A percentile compares a stretch with the other conserved stretches of the same genome.
Conservation (phyloP, 2,329 filamentous ascomycete species). For the Pyrenophora graminea region DNA sequence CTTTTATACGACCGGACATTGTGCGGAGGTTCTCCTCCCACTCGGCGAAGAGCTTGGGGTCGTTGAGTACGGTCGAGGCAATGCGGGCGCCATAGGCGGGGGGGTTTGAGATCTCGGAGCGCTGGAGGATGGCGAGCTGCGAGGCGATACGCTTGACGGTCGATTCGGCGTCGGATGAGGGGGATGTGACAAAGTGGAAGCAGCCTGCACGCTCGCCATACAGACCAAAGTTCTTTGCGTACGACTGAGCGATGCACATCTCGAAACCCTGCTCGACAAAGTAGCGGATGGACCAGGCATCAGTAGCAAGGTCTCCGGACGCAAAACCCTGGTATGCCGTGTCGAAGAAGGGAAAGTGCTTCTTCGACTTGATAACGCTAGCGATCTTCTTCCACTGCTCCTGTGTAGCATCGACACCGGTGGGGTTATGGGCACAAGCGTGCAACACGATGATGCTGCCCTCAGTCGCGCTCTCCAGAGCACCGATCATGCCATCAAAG, state of each 20-base stretch:
- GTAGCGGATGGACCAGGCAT: constrained; percentile 91
- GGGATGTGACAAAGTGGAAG: constrained; percentile 88
- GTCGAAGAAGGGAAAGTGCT: constrained; percentile 98
- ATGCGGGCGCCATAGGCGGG: constrained; percentile 93
- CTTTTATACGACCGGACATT: constrained; percentile 94
- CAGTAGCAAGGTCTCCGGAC: constrained; percentile 80
- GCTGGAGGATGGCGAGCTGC: constrained; percentile 91
- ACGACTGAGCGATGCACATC: constrained; percentile 58
- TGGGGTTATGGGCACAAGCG: constrained; percentile 97
- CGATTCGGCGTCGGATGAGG: constrained; percentile 67
- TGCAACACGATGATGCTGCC: constrained; percentile 89
- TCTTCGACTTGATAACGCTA: constrained; percentile 71
- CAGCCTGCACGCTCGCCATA: constrained; percentile 96
- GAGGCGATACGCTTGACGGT: constrained; percentile 71
- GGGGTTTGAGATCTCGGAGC: constrained; percentile 96
- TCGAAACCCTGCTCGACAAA: constrained; percentile 91
- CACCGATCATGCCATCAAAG: constrained; percentile 81
- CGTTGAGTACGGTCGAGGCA: constrained; percentile 81
- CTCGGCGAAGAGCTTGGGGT: constrained; percentile 77
- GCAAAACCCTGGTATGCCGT: constrained; percentile 97
- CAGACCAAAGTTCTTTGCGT: constrained; percentile 69
- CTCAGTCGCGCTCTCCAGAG: constrained; percentile 70
- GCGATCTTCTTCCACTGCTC: constrained; percentile 96
- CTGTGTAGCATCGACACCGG: constrained; percentile 89
- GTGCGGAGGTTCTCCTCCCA: constrained; percentile 91